Evolutionary conservation across 768 basidiomycete genomes (phyloP).

Genomic region (Agrocybe praecox): DNA sequence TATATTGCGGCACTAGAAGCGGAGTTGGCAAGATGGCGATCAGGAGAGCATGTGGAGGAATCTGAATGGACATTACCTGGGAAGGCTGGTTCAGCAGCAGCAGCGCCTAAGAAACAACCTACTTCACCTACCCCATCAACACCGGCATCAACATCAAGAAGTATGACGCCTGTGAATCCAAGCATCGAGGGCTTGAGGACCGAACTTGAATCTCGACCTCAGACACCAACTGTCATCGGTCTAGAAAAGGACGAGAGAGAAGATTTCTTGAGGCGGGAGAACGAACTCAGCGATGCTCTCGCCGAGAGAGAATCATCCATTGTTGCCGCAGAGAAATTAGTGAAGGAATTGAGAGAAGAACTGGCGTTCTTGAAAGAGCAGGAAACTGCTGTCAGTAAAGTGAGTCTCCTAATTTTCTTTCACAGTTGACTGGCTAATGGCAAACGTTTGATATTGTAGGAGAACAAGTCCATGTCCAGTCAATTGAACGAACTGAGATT

Average conservation of each 20-base stretch:
- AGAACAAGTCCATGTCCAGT: slow-evolving; percentile 92
- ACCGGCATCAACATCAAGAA: slow-evolving; percentile 48
- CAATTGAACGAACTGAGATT: slow-evolving; percentile 92
- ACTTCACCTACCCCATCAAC: slow-evolving; percentile 66
- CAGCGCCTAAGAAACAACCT: slow-evolving; percentile 64
- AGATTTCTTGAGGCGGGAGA: slow-evolving; percentile 95
- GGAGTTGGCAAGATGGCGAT: slow-evolving; percentile 87
- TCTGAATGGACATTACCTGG: slow-evolving; percentile 77
- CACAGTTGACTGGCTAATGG: neutral
- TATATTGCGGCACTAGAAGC: slow-evolving; percentile 91
- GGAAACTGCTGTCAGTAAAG: slow-evolving; percentile 77
- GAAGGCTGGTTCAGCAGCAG: slow-evolving; percentile 54
- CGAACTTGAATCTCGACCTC: slow-evolving; percentile 83
- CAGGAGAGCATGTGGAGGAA: slow-evolving; percentile 84
- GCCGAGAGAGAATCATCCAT: slow-evolving; percentile 91
- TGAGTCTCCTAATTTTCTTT: slow-evolving; percentile 25
- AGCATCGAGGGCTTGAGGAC: slow-evolving; percentile 68
- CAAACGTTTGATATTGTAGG: slow-evolving; percentile 42
- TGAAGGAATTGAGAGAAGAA: slow-evolving; percentile 89
- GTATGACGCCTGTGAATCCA: slow-evolving; percentile 77
- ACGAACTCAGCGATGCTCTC: slow-evolving; percentile 91
- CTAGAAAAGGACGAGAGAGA: slow-evolving; percentile 97
- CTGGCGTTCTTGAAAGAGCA: slow-evolving; percentile 90
- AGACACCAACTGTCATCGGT: slow-evolving; percentile 87
- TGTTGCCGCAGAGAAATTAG: slow-evolving; percentile 77